Conservation (phyloP, 2,329 filamentous ascomycete species). For the Neocatenulostroma microsporum region DNA sequence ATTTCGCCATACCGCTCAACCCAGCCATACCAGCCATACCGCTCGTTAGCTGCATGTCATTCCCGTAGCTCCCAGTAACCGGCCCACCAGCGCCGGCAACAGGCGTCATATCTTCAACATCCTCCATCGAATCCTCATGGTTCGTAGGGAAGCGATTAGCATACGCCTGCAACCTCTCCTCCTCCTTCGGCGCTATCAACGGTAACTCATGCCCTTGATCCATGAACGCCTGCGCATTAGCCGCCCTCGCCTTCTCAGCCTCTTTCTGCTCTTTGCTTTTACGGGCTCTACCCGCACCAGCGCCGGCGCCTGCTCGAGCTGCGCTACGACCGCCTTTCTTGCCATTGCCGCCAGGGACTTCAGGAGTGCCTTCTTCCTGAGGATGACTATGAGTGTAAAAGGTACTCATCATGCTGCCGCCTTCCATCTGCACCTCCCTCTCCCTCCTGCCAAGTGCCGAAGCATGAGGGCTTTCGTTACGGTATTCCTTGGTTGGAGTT, state of each 20-base stretch:
- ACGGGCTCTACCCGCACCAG: conserved; percentile 56
- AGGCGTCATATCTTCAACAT: conserved; percentile 52
- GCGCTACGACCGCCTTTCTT: conserved; percentile 44
- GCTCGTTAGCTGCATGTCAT: conserved; percentile 18
- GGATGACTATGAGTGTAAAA: conserved; percentile 51
- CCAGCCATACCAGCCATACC: too few species aligned
- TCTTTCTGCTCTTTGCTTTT: conserved; percentile 75
- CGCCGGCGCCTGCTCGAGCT: conserved; percentile 20
- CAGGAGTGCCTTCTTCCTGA: conserved; percentile 22
- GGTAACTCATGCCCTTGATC: conserved; percentile 70
- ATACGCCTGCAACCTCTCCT: conserved; percentile 41
- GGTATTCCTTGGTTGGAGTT: conserved; percentile 62
- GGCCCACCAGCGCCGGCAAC: too few species aligned
- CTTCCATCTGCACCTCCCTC: conserved; percentile 66
- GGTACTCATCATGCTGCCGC: conserved; percentile 68
- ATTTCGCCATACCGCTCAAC: conserved; percentile 28
- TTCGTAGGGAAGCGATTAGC: conserved; percentile 9
- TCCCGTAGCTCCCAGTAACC: conserved; percentile 19
- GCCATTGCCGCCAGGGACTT: conserved; percentile 14
- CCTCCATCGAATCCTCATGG: conserved; percentile 34
- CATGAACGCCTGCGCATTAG: conserved; percentile 76
- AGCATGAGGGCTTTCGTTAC: conserved; percentile 52
- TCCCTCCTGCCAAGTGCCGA: conserved; percentile 21
- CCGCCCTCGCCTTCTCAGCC: conserved; percentile 66
- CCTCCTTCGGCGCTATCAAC: conserved; percentile 52